Conservation (phyloP, 2,329 filamentous ascomycete genomes). For the Paraphoma sp. region DNA sequence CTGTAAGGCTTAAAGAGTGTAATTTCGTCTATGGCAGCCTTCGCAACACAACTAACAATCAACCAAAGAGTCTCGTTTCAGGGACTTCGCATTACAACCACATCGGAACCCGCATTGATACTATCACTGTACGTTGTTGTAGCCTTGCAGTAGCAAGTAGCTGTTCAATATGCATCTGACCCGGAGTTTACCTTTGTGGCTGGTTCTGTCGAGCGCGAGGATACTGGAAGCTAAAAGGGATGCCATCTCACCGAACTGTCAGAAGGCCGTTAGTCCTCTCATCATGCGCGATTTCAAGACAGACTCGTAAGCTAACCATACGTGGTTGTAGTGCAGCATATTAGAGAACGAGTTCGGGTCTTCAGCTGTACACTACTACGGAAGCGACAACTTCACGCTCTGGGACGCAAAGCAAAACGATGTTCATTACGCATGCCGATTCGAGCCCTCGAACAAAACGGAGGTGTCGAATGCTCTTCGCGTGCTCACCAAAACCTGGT, state of each 20-base stretch:
- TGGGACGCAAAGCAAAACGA: not conserved
- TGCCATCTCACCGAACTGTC: not conserved
- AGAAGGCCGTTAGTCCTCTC: not conserved
- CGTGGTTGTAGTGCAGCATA: not conserved
- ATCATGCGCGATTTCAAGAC: not conserved
- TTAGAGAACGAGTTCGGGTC: not conserved
- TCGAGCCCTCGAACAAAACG: not conserved
- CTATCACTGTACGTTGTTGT: too few relatives aligned
- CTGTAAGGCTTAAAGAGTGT: not conserved
- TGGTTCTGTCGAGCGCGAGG: not conserved
- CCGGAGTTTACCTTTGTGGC: not conserved
- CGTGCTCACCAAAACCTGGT: not conserved
- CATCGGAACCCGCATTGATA: too few relatives aligned
- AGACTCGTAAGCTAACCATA: not conserved
- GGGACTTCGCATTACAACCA: too few relatives aligned
- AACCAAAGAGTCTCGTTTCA: not conserved
- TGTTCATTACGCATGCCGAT: not conserved
- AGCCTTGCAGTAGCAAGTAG: too few relatives aligned
- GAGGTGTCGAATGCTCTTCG: not conserved
- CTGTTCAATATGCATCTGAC: not conserved
- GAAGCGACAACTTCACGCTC: not conserved
- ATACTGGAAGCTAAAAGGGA: not conserved
- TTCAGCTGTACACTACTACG: not conserved
- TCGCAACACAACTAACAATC: not conserved
- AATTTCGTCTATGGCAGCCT: not conserved